Evolutionary conservation across 768 basidiomycete genomes (phyloP).

Genomic region (Russula emetica): DNA sequence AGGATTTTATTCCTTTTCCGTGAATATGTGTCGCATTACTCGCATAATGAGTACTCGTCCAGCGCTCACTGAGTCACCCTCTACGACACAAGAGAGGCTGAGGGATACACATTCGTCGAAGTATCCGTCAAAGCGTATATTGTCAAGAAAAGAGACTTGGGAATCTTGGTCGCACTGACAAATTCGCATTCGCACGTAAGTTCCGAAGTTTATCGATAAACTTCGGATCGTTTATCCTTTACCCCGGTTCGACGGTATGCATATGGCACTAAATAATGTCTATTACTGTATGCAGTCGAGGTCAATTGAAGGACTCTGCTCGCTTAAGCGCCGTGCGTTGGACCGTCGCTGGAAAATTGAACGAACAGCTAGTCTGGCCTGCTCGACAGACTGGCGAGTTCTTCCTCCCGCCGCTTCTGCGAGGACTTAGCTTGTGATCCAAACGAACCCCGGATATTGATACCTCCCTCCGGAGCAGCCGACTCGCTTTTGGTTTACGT

Average conservation of each 20-base stretch:
- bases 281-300: not conserved
- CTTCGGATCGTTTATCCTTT: too few relatives aligned
- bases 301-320: conserved; percentile 6
- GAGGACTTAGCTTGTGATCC: too few relatives aligned
- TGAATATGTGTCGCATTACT: not conserved
- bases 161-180: not conserved
- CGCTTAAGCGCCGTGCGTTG: conserved; percentile 17
- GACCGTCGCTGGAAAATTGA: not conserved
- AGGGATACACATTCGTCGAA: not conserved
- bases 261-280: not conserved
- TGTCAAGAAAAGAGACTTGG: not conserved
- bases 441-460: too few relatives aligned
- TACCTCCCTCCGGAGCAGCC: not conserved
- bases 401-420: not conserved
- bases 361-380: not conserved
- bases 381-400: conserved; percentile 8
- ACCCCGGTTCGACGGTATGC: not conserved
- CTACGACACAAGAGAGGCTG: not conserved
- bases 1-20: too few relatives aligned
- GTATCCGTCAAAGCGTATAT: not conserved
- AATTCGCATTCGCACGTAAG: not conserved
- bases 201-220: not conserved
- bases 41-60: not conserved
- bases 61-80: conserved; percentile 6
- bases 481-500: not conserved